Base-by-base conservation (phyloP, 805 yeast species). In the Yamadazyma philogaea region DNA sequence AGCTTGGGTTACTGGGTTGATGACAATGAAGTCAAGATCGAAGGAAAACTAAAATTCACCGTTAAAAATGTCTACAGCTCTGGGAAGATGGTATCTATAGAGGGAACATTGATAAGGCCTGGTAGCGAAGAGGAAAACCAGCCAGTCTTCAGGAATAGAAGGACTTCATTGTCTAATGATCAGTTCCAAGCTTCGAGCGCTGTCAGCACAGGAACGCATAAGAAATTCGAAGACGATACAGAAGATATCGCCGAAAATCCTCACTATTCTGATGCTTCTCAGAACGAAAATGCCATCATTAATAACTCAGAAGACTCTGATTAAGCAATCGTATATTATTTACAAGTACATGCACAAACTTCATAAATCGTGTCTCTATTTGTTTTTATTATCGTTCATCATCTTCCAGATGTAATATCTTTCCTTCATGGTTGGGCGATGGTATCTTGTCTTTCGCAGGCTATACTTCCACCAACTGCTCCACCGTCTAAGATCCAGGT, bases 1-100 rank as follows among this genome's bases (percentile, higher is more conserved):
- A 82, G 89, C 0, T 69, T 86, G 50, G 99, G 99, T 1, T 78
- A 85, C 60, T 91, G 99, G 99, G 72, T 72, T 10, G 96, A 91
- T 60, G 84, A 72, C 33, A 70, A 78, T 43, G 95, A 84, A 11
- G 70, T 75, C 34, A 80, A 82, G 42, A 71, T 93, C 15, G 96
- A 85, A 51, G 97, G 96, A 3, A 88, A 87, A 61, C 63, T 91
- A 39, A 74, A 72, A 52, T 89, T 93, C 62, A 79, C 81, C 2
- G 79, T 91, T 33, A 85, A 82, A 57, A 72, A 81, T 20, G 72
- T 91, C 41, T 83, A 78, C 63, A 78, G 83, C 11, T 77, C 90
- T 5, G 95, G 96, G 7, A 84, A 81, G 61, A 83, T 87, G 42
- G 81, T 90, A 12, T 83, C 95, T 7, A 75, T 91, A 11, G 95